These are phyloP conservation scores for Rhizopus arrhizus DNA, from an alignment of 371 early-diverging fungal species.

Conservation along the genomic window DNA sequence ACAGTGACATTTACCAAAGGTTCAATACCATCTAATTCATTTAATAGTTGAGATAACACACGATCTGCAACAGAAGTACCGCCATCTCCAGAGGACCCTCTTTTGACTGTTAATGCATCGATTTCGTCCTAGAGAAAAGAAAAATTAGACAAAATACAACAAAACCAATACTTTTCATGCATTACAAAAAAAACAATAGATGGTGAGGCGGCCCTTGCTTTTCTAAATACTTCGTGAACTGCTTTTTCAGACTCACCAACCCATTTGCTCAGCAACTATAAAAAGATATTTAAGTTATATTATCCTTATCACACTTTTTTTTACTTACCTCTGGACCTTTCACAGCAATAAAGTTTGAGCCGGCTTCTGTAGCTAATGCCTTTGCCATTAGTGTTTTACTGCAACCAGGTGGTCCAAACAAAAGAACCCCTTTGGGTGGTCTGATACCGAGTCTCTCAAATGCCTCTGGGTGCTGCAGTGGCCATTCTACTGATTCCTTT, in stretches of 20 bases:
- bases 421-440: conserved; percentile 94
- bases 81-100: conserved; percentile 68
- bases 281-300: conserved; percentile 2
- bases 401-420: conserved; percentile 99
- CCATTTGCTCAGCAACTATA: conserved; percentile 92
- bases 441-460: conserved; percentile 86
- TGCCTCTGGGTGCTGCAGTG: conserved; percentile 90
- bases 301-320: neutral
- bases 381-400: conserved; percentile 98
- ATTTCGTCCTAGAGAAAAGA: conserved; percentile 84
- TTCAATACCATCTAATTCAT: conserved; percentile 97
- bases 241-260: conserved; percentile 99
- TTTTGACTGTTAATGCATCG: conserved; percentile 92
- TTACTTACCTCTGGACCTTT: conserved; percentile 90
- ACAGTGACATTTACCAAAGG: conserved; percentile 92
- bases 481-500: conserved; percentile 98
- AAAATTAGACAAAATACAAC: neutral
- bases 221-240: conserved; percentile 91
- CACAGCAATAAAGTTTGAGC: conserved; percentile 96
- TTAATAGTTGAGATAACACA: conserved; percentile 91
- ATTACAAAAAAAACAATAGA: conserved; percentile 97
- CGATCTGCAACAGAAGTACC: conserved; percentile 88
- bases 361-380: conserved; percentile 96
- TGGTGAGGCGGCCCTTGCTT: conserved; percentile 93
- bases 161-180: conserved; percentile 2